Base-by-base conservation (phyloP, 768 basidiomycete genomes). In the Termitomyces sp. region DNA sequence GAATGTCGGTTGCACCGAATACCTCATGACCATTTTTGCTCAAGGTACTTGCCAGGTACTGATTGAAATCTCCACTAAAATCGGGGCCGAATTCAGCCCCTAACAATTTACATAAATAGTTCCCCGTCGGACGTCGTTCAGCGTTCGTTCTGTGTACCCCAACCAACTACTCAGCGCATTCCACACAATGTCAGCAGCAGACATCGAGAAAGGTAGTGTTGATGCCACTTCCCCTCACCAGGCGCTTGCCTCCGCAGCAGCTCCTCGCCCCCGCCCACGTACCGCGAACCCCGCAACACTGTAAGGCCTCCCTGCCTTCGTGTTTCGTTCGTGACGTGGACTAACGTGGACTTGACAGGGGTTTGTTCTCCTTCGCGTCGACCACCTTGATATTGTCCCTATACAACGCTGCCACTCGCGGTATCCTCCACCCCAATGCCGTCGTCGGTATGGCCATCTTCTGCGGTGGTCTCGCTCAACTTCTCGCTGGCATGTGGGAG, bases 401-500 rank as follows among this genome's bases (percentile, higher is more conserved):
- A 60, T 89, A 81, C 79, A 92, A 92, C 66, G 73, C 82, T 29
- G 69, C 77, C 17, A 78, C 81, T 1, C 79, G 85, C n/a, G 65
- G 71, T 23, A 75, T 92, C 60, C 59, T 65, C 17, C 64, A 66
- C 5, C 84, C 89, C 40, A 92, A 93, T 57, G 82, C 85, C 29
- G 83, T 92, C 47, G 79, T 93, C 48, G 94, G 92, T 50, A 92
- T 95, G 92, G 91, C 92, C 25, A 66, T 91, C 62, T 89, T 85
- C 71, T 83, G 83, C 59, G 94, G 93, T 61, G 94, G 94, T 58
- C 84, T 95, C 32, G 86, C 80, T 12, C 94, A 95, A 68, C 77
- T 95, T 45, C 73, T 95, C 38, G 93, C 92, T 31, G 94, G 94
- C 41, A 92, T 94, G 87, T 93, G 91, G 91, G 86, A 87, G 70